A percentile compares a stretch with the other conserved stretches of the same genome.
These are phyloP conservation scores for Colletotrichum shisoi DNA, from an alignment of 2,329 filamentous ascomycete species.

Conservation along the genomic window DNA sequence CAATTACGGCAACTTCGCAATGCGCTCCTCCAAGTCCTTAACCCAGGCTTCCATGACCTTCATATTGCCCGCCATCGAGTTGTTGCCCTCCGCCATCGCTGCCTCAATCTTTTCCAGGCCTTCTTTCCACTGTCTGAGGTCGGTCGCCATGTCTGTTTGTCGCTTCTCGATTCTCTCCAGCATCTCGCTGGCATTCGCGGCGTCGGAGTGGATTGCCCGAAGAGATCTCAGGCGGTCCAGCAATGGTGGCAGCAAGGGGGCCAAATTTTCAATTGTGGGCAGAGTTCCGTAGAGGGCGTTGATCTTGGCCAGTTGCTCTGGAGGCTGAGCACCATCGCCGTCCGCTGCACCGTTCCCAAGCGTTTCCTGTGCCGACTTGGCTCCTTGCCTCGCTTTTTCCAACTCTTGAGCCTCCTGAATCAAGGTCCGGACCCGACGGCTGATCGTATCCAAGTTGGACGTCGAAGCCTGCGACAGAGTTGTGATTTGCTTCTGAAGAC, in stretches of 20 bases:
- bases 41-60: slow-evolving; percentile 89
- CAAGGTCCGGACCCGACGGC: slow-evolving; percentile 72
- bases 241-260: slow-evolving; percentile 83
- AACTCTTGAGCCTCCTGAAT: slow-evolving; percentile 76
- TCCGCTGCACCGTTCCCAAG: slow-evolving; percentile 57
- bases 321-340: slow-evolving; percentile 57
- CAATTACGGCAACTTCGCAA: slow-evolving; percentile 64
- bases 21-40: slow-evolving; percentile 80
- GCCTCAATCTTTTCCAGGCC: slow-evolving; percentile 81
- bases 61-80: slow-evolving; percentile 78
- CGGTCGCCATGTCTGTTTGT: slow-evolving; percentile 81
- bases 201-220: slow-evolving; percentile 83
- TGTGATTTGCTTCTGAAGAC: slow-evolving; percentile 80
- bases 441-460: slow-evolving; percentile 75
- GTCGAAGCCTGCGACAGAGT: slow-evolving; percentile 77
- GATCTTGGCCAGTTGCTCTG: slow-evolving; percentile 83
- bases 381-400: slow-evolving; percentile 69
- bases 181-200: slow-evolving; percentile 79
- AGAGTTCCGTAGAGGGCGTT: slow-evolving; percentile 90
- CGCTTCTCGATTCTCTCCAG: slow-evolving; percentile 79
- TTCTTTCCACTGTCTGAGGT: slow-evolving; percentile 86
- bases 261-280: slow-evolving; percentile 84
- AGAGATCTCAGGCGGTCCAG: slow-evolving; percentile 86
- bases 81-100: slow-evolving; percentile 74
- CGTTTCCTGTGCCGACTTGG: slow-evolving; percentile 68